Conservation (phyloP, 2,329 filamentous ascomycete species). For the Xylariales sp. region DNA sequence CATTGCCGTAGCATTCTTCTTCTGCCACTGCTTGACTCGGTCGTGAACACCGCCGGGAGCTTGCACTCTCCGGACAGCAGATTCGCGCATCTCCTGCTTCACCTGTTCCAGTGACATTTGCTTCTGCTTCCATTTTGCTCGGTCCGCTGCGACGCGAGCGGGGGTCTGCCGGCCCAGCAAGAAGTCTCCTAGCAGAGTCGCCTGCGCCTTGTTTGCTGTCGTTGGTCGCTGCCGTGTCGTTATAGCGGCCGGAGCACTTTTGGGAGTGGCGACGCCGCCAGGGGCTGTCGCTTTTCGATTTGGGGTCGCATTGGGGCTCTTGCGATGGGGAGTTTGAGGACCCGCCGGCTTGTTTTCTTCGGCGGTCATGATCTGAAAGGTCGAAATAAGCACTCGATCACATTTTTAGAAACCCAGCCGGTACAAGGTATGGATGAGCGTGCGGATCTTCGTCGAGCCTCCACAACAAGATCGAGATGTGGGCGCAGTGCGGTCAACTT, state of each 20-base stretch:
- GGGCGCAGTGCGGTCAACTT: constrained; percentile 8
- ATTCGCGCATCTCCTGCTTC: constrained; percentile 57
- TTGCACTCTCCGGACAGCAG: constrained; percentile 53
- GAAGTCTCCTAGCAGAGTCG: constrained; percentile 25
- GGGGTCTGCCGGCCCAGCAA: constrained; percentile 33
- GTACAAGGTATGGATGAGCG: constrained; percentile 8
- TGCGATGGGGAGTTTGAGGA: constrained; percentile 15
- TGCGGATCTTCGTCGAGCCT: constrained; percentile 8
- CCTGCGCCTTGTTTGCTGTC: constrained; percentile 17
- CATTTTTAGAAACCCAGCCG: constrained; percentile 13
- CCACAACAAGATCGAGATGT: constrained; percentile 4
- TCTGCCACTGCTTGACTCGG: constrained; percentile 82
- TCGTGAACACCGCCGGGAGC: constrained; percentile 67
- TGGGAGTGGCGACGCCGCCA: constrained; percentile 15
- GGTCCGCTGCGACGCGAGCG: constrained; percentile 47
- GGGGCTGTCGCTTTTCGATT: constrained; percentile 12
- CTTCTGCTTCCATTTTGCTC: constrained; percentile 34
- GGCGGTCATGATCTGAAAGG: constrained; percentile 24
- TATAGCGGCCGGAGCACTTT: constrained; percentile 12
- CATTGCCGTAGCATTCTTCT: constrained; percentile 65
- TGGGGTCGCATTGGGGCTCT: constrained; percentile 12
- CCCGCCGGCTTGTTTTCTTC: constrained; percentile 24
- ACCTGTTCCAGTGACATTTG: constrained; percentile 56
- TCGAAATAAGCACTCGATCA: constrained; percentile 12
- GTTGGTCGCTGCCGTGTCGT: constrained; percentile 19